Evolutionary conservation across 345 rosid species (phyloP).

Genomic region (Dipteronia dyeriana): DNA sequence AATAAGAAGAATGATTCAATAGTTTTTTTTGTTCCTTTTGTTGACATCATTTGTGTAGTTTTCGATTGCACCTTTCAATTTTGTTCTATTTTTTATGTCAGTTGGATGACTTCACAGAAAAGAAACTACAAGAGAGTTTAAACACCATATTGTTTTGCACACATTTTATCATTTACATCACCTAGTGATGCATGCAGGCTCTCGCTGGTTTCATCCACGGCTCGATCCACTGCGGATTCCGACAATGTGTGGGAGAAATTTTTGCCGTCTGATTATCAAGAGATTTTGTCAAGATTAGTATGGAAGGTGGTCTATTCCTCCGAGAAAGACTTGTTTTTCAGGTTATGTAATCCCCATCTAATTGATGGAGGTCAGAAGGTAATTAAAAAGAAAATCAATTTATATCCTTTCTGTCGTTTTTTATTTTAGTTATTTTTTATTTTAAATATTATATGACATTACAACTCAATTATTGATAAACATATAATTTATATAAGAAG

Average conservation of each 20-base stretch:
- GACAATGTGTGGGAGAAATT: slow-evolving; percentile 37
- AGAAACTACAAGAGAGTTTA: not conserved
- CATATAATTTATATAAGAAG: too few relatives aligned
- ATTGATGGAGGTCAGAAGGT: slow-evolving; percentile 46
- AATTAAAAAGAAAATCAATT: not conserved
- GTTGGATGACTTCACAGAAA: not conserved
- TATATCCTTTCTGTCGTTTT: not conserved
- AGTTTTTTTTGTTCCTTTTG: too few relatives aligned
- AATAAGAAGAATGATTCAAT: not conserved
- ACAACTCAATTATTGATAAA: too few relatives aligned
- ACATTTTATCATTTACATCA: slow-evolving; percentile 32
- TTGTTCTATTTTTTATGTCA: not conserved
- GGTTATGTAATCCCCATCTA: slow-evolving; percentile 33
- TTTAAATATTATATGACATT: not conserved
- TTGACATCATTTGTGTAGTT: not conserved
- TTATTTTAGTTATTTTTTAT: too few relatives aligned
- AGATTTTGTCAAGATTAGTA: slow-evolving; percentile 15
- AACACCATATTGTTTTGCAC: slow-evolving; percentile 24
- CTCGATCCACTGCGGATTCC: slow-evolving; percentile 30
- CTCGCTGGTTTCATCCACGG: slow-evolving; percentile 26
- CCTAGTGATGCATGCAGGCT: slow-evolving; percentile 37
- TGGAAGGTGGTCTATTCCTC: slow-evolving; percentile 21
- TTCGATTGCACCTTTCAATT: not conserved
- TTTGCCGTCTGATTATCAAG: slow-evolving; percentile 27
- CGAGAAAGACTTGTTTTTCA: slow-evolving; percentile 36